A percentile compares a stretch with the other conserved stretches of the same genome.
Evolutionary conservation across 306 rosid genomes (phyloP).

Genomic region (Sesbania bispinosa): DNA sequence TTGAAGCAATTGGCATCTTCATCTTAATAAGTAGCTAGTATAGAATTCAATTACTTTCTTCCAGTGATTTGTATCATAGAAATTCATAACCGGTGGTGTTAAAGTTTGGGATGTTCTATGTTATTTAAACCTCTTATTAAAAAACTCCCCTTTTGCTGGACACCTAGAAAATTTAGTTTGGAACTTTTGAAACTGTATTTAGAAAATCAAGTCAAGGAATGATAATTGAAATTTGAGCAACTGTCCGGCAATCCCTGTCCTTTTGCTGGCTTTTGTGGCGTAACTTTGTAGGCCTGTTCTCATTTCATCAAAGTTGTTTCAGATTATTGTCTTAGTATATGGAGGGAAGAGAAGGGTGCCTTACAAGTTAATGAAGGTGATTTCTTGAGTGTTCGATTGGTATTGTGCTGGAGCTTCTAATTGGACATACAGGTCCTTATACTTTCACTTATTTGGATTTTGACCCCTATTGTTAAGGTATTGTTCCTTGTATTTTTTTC

Average conservation of each 20-base stretch:
- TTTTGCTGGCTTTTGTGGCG: not conserved
- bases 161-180: not conserved
- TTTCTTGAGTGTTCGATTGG: not conserved
- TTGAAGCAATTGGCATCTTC: conserved; percentile 68
- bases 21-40: conserved; percentile 28
- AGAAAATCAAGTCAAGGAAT: conserved; percentile 9
- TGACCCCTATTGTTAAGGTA: no score
- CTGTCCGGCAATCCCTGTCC: not conserved
- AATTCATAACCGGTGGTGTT: conserved; percentile 19
- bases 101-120: conserved; percentile 19
- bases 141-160: not conserved
- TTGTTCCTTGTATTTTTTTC: no score
- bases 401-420: not conserved
- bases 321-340: not conserved
- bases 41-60: conserved; percentile 13
- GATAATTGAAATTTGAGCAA: not conserved
- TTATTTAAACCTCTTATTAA: not conserved
- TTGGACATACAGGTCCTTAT: no score
- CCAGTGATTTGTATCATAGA: conserved; percentile 28
- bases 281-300: not conserved
- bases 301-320: not conserved
- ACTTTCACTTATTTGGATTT: no score
- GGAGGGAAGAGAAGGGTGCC: not conserved
- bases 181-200: conserved; percentile 6
- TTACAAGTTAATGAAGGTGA: not conserved